These are phyloP conservation scores for Cymodocea nodosa DNA, from an alignment of 116 monocot genomes.

Conservation along the genomic window DNA sequence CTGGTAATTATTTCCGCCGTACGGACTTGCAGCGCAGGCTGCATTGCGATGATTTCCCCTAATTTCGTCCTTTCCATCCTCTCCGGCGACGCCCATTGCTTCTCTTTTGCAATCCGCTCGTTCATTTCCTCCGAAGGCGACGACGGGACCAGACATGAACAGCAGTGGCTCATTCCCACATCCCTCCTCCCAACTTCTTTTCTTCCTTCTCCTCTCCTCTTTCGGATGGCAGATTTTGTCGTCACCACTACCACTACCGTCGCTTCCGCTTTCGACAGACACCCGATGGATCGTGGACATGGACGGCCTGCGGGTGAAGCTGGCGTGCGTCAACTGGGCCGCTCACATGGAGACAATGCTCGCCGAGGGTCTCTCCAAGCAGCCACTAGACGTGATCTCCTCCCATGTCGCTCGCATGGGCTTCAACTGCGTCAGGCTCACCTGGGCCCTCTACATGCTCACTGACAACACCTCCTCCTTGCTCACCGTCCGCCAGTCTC, in stretches of 20 bases:
- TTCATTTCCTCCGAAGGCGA: too few relatives aligned
- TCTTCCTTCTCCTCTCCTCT: not conserved
- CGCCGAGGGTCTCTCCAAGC: conserved; percentile 7
- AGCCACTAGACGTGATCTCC: conserved; percentile 7
- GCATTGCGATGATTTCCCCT: too few relatives aligned
- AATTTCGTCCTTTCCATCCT: too few relatives aligned
- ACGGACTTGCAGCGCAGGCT: too few relatives aligned
- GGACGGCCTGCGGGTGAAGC: conserved; percentile 7
- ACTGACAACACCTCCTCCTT: conserved; percentile 11
- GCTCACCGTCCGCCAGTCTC: conserved; percentile 27
- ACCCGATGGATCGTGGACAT: conserved; percentile 10
- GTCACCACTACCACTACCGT: not conserved
- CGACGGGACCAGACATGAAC: too few relatives aligned
- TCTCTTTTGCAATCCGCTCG: too few relatives aligned
- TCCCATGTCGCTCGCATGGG: conserved; percentile 11
- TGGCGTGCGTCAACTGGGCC: conserved; percentile 13
- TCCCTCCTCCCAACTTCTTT: not conserved
- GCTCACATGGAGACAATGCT: conserved; percentile 6
- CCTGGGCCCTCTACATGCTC: conserved; percentile 32
- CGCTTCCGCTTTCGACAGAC: conserved; percentile 8
- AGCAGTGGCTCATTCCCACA: too few relatives aligned
- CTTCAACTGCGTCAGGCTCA: conserved; percentile 68
- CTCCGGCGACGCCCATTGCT: too few relatives aligned
- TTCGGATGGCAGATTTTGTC: too few relatives aligned
- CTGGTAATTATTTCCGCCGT: too few relatives aligned